Evolutionary conservation across 345 rosid genomes (phyloP).

Genomic region (Ricinus communis): DNA sequence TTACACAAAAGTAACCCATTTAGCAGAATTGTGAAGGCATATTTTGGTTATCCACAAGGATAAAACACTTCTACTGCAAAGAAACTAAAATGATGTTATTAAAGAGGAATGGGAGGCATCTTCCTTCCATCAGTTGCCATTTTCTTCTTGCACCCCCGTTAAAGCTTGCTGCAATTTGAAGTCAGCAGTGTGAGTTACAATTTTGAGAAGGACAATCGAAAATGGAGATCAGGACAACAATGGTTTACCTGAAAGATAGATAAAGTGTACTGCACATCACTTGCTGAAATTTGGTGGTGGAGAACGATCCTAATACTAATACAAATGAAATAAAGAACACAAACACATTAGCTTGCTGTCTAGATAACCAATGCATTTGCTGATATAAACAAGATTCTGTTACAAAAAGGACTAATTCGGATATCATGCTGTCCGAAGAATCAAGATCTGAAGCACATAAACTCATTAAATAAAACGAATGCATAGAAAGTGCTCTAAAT

Average conservation of each 20-base stretch:
- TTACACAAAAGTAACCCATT: background rate
- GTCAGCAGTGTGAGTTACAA: background rate
- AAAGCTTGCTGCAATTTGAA: conserved; percentile 45
- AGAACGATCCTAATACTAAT: conserved; percentile 76
- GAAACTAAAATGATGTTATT: background rate
- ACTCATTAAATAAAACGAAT: background rate
- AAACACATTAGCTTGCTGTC: background rate
- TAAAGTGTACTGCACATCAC: conserved; percentile 64
- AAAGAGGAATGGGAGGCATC: background rate
- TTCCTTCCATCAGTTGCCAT: conserved; percentile 31
- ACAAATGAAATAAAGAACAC: background rate
- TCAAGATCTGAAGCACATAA: background rate
- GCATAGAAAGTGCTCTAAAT: background rate
- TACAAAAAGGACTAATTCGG: too few species aligned
- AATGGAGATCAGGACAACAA: background rate
- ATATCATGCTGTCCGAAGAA: background rate
- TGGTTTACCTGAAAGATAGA: conserved; percentile 63
- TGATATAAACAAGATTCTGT: too few species aligned
- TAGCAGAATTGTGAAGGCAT: background rate
- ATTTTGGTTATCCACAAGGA: background rate
- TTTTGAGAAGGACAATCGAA: background rate
- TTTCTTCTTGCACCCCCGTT: conserved; percentile 32
- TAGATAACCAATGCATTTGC: background rate
- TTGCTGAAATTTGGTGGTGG: conserved; percentile 78
- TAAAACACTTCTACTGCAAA: background rate